Conservation (phyloP, 2,329 filamentous ascomycete genomes). For the Diaporthe vexans region DNA sequence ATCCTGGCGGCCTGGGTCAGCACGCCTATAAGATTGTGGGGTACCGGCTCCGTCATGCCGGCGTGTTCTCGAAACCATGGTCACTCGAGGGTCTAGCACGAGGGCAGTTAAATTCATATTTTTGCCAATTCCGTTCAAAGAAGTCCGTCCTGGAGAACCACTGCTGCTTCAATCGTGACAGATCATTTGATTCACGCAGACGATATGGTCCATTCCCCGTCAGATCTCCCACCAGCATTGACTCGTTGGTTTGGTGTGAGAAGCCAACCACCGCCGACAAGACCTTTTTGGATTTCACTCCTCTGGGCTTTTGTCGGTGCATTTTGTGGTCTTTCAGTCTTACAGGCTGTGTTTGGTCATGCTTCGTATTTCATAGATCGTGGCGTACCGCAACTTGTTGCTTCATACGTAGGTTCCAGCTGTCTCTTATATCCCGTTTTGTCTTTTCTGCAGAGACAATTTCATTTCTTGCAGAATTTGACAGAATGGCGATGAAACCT, state of each 20-base stretch:
- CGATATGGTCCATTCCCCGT: neutral
- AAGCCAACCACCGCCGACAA: neutral
- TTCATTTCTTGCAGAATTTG: too few relatives aligned
- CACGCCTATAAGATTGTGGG: neutral
- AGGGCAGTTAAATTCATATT: neutral
- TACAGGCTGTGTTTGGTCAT: slow-evolving; percentile 11
- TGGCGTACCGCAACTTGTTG: slow-evolving; percentile 6
- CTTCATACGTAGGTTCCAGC: neutral
- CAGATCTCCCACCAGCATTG: neutral
- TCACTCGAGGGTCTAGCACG: neutral
- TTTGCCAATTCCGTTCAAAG: too few relatives aligned
- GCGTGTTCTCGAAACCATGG: too few relatives aligned
- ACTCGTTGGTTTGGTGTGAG: slow-evolving; percentile 7
- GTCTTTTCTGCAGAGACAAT: too few relatives aligned
- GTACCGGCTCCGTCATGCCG: neutral
- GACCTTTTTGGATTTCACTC: neutral
- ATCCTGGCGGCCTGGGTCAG: neutral
- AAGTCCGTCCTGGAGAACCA: too few relatives aligned
- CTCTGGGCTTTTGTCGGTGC: slow-evolving; percentile 3
- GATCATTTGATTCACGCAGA: too few relatives aligned
- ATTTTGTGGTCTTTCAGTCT: neutral
- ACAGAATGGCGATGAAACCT: too few relatives aligned
- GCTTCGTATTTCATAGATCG: slow-evolving; percentile 7
- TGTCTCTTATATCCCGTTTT: too few relatives aligned
- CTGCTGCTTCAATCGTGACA: too few relatives aligned